phyloP scores from a whole-genome alignment of 495 filamentous ascomycete genomes.

The Penicillium silybi region DNA sequence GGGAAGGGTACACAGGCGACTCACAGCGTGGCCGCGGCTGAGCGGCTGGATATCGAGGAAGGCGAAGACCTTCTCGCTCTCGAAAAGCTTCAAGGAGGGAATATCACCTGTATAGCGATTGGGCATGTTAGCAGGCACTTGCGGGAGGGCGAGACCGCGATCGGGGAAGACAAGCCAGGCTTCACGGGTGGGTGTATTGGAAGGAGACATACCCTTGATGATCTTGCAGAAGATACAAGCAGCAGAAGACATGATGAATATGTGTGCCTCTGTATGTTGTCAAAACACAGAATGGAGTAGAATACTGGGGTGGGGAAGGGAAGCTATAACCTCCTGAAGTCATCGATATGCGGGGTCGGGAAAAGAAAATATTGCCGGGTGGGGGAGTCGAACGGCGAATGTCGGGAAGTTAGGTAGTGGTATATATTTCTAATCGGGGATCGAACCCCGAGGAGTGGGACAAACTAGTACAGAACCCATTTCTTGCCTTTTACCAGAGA shows the following conservation, averaged over 20 bases:
- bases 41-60: constrained; percentile 96
- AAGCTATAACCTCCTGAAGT: constrained; percentile 6
- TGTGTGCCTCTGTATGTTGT: constrained; percentile 11
- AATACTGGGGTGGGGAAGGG: neutral
- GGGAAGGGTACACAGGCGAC: constrained; percentile 21
- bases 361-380: constrained; percentile 12
- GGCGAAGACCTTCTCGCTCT: constrained; percentile 87
- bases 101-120: constrained; percentile 66
- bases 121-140: neutral
- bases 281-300: constrained; percentile 1
- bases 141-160: neutral
- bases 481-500: constrained; percentile 71
- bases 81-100: constrained; percentile 91
- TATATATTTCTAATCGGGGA: constrained; percentile 11
- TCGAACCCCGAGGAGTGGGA: constrained; percentile 40
- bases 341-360: constrained; percentile 9
- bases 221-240: constrained; percentile 98
- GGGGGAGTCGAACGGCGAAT: constrained; percentile 24
- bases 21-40: constrained; percentile 75
- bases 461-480: constrained; percentile 56
- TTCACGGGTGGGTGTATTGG: neutral
- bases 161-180: neutral
- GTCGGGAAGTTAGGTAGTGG: too few species aligned
- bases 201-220: constrained; percentile 69
- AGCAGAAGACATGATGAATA: constrained; percentile 40